These are phyloP conservation scores for Ogataea kodamae DNA, from an alignment of 805 yeast genomes.

Conservation along the genomic window DNA sequence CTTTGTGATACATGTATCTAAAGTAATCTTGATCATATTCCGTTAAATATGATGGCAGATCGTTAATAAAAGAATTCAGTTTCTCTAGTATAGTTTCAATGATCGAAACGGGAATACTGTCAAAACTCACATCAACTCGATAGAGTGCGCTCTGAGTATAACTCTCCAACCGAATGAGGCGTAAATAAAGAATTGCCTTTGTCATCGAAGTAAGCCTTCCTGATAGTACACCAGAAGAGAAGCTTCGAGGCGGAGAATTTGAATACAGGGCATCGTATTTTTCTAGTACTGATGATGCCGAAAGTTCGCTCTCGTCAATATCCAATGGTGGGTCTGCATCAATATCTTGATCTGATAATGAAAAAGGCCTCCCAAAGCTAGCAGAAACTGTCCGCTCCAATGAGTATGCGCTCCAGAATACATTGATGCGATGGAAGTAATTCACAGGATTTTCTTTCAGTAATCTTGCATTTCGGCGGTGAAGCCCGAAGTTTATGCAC, in stretches of 20 bases:
- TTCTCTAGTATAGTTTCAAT: slow-evolving; percentile 2
- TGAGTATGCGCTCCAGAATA: slow-evolving; percentile 46
- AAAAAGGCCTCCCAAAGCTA: slow-evolving; percentile 47
- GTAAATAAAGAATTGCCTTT: slow-evolving; percentile 11
- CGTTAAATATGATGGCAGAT: slow-evolving; percentile 10
- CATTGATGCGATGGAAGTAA: slow-evolving; percentile 9
- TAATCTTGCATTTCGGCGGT: slow-evolving; percentile 13
- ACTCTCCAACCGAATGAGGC: slow-evolving; percentile 17
- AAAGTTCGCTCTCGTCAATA: slow-evolving; percentile 9
- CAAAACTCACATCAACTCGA: slow-evolving; percentile 17
- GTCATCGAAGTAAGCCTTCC: slow-evolving; percentile 8
- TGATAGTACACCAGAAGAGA: no score
- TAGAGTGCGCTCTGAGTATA: slow-evolving; percentile 17
- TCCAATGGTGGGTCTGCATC: slow-evolving; percentile 39
- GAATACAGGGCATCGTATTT: no score
- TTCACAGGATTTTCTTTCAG: slow-evolving; percentile 8
- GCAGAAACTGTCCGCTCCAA: slow-evolving; percentile 47
- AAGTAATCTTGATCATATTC: slow-evolving; percentile 14
- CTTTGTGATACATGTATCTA: slow-evolving; percentile 17
- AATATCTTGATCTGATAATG: slow-evolving; percentile 48
- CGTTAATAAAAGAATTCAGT: slow-evolving; percentile 6
- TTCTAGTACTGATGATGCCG: neutral
- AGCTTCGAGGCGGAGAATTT: no score
- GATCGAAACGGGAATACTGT: slow-evolving; percentile 4
- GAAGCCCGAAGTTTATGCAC: slow-evolving; percentile 20